Evolutionary conservation across 352 stramenopile genomes (phyloP).

Genomic region (Phytophthora sojae): DNA sequence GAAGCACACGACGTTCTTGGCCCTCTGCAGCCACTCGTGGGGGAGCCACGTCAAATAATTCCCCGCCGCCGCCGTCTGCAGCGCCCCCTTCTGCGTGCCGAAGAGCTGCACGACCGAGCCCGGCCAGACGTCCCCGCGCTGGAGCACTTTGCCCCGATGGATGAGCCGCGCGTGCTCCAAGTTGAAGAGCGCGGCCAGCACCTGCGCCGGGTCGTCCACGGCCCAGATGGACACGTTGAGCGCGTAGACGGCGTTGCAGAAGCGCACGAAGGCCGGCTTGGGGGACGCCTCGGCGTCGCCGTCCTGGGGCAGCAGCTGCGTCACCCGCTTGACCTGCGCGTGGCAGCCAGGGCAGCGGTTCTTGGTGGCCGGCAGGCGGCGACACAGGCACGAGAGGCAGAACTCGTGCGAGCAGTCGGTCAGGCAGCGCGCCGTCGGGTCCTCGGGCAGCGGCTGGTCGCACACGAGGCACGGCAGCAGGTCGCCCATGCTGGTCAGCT

Average conservation of each 20-base stretch:
- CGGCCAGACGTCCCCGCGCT: conserved; percentile 86
- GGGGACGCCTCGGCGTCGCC: conserved; percentile 4
- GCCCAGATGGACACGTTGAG: conserved; percentile 85
- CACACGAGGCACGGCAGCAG: conserved; percentile 67
- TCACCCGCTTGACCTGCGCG: conserved; percentile 60
- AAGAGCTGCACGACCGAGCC: conserved; percentile 86
- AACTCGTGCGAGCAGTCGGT: conserved; percentile 88
- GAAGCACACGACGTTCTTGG: conserved; percentile 68
- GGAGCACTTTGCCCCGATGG: conserved; percentile 81
- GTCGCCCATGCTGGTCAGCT: conserved; percentile 14
- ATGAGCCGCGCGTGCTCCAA: conserved; percentile 82
- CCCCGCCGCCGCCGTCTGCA: conserved; percentile 23
- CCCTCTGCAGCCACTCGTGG: conserved; percentile 49
- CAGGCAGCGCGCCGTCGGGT: conserved; percentile 55
- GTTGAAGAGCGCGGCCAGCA: conserved; percentile 74
- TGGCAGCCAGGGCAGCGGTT: conserved; percentile 80
- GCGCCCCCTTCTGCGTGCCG: conserved; percentile 57
- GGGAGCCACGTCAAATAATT: conserved; percentile 39
- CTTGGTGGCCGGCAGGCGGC: conserved; percentile 54
- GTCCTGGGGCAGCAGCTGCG: conserved; percentile 48
- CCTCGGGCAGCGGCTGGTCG: conserved; percentile 44
- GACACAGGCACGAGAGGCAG: conserved; percentile 75
- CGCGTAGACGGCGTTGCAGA: conserved; percentile 83
- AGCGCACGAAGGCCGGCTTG: conserved; percentile 69
- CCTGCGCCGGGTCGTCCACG: conserved; percentile 70